Evolutionary conservation across 371 early-diverging fungal genomes (phyloP), one percentile per base, ranked within the genome.

Genomic region (Syncephalastrum monosporum): DNA sequence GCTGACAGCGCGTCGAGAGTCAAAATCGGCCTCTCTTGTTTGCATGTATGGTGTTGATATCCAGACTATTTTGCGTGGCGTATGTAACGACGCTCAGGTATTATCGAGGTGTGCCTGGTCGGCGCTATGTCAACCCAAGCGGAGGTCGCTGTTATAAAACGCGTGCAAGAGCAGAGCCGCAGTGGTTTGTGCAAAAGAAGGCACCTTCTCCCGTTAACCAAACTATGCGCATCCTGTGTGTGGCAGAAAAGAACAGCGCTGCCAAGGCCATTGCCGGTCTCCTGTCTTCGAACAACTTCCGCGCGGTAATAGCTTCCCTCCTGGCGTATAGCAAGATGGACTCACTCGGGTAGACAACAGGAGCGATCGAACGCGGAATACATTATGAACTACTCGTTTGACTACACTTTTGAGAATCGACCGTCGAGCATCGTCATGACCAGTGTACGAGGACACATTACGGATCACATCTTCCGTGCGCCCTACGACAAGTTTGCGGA

Each of bases 191-290:
- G 6, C 38, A 10, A 33, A 33, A 33, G 12, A 12, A 33, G 38
- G 38, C 38, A 33, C 38, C 38, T 5, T 33, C 38, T 33, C 38
- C 6, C 5, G 10, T 12, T 33, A 33, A 2, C 38, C 3, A 33
- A 33, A 33, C 38, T 33, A 88, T 87, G 87, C 79, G 74, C 60
- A 75, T 91, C 24, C 72, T 98, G 42, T 95, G 96, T 72, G 97
- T 99, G 42, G 99, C 99, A 55, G 99, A 99, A 69, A 99, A 99
- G 76, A 98, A 98, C 38, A 91, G 94, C 49, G 93, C 98, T 61
- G 89, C 99, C 15, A 96, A 93, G 71, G 78, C 91, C n/a, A 85
- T 98, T n/a, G 84, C 95, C 2, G 69, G 76, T 25, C 87, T 96
- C 19, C 72, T 98, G n/a, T 87, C 93, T 0, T 65, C 81, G 33